Percentiles rank a stretch among this genome's conserved stretches.
phyloP scores from a whole-genome alignment of 495 filamentous ascomycete species.

The Tuber umbilicatum region DNA sequence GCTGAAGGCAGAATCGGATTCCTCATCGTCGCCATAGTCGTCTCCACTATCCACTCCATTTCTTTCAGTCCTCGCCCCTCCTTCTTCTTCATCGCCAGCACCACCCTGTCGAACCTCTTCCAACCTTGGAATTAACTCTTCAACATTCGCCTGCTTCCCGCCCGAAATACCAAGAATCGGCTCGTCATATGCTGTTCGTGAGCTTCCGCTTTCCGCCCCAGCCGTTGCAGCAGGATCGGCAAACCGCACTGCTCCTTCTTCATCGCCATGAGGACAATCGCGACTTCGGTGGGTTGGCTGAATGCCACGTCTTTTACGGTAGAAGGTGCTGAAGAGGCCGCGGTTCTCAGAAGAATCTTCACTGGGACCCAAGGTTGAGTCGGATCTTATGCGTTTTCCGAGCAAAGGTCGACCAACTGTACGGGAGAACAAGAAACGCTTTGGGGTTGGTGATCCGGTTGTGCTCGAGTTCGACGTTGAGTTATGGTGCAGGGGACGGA shows the following conservation, averaged over 20 bases:
- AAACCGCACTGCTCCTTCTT: slow-evolving; percentile 28
- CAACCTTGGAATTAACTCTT: not conserved
- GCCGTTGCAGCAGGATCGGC: slow-evolving; percentile 12
- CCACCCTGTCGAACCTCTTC: not conserved
- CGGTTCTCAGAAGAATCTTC: slow-evolving; percentile 19
- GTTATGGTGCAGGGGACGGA: slow-evolving; percentile 19
- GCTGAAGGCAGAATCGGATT: slow-evolving; percentile 25
- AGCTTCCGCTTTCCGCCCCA: slow-evolving; percentile 30
- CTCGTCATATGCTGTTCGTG: slow-evolving; percentile 37
- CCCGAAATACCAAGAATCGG: slow-evolving; percentile 5
- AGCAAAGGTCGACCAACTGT: slow-evolving; percentile 18
- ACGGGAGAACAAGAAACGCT: slow-evolving; percentile 12
- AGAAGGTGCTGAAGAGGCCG: slow-evolving; percentile 20
- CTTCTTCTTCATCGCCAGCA: not conserved
- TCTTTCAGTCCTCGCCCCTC: not conserved
- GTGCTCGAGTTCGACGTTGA: not conserved
- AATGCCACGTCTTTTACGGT: slow-evolving; percentile 31
- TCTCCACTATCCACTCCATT: slow-evolving; percentile 17
- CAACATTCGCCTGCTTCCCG: not conserved
- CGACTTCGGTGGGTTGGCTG: not conserved
- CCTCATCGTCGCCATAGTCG: slow-evolving; percentile 40
- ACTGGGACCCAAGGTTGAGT: slow-evolving; percentile 17
- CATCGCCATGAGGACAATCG: slow-evolving; percentile 8
- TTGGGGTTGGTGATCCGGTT: not conserved
- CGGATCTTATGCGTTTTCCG: slow-evolving; percentile 35